These are phyloP conservation scores for Pyrenula aspistea DNA, from an alignment of 495 filamentous ascomycete genomes.

Conservation along the genomic window DNA sequence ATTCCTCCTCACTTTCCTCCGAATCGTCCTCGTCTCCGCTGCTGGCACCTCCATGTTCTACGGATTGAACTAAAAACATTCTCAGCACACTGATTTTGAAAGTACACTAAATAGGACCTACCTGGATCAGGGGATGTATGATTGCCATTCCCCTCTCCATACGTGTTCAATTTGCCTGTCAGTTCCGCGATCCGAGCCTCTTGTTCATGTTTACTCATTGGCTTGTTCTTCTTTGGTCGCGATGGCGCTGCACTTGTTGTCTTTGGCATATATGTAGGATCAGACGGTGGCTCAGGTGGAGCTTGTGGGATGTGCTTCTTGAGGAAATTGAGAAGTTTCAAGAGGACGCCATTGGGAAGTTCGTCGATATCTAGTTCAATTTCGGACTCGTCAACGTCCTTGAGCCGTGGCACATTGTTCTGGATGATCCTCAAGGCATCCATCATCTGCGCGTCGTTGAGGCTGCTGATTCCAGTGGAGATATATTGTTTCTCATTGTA, in stretches of 20 bases:
- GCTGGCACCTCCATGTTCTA: constrained; percentile 31
- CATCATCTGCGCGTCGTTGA: constrained; percentile 61
- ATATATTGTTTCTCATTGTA: constrained; percentile 78
- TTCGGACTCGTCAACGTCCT: constrained; percentile 68
- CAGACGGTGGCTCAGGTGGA: constrained; percentile 32
- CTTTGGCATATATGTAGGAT: constrained; percentile 12
- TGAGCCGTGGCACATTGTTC: constrained; percentile 66
- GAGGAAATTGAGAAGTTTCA: constrained; percentile 65
- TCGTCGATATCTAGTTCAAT: constrained; percentile 87
- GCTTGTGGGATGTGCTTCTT: constrained; percentile 51
- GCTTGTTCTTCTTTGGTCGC: constrained; percentile 95
- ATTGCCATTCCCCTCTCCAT: not conserved
- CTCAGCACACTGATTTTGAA: constrained; percentile 1
- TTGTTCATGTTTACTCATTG: constrained; percentile 91
- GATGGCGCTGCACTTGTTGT: constrained; percentile 35
- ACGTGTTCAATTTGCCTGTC: constrained; percentile 34
- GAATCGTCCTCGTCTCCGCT: constrained; percentile 40
- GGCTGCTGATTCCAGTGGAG: constrained; percentile 61
- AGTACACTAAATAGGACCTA: constrained; percentile 6
- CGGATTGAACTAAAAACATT: constrained; percentile 19
- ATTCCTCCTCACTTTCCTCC: constrained; percentile 46
- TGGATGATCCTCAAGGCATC: constrained; percentile 84
- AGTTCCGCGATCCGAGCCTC: constrained; percentile 78
- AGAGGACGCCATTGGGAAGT: constrained; percentile 59
- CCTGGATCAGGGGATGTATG: not conserved